phyloP scores from a whole-genome alignment of 2,329 filamentous ascomycete genomes.

The Mycosphaerella sp. region DNA sequence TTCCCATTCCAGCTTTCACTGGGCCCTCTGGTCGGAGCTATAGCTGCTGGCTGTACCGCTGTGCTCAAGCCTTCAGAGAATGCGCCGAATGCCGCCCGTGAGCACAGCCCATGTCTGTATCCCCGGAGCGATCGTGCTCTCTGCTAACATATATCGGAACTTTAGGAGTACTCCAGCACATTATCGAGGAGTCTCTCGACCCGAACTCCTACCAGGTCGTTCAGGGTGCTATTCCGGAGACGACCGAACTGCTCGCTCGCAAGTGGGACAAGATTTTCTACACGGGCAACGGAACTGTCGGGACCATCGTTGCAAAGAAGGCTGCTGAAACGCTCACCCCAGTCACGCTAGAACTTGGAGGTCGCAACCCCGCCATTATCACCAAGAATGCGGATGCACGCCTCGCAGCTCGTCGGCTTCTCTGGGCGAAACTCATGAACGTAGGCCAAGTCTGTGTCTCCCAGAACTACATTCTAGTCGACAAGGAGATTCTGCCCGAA shows the following conservation, averaged over 20 bases:
- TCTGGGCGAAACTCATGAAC: constrained; percentile 85
- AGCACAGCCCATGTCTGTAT: background rate
- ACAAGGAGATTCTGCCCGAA: constrained; percentile 56
- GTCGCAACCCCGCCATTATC: constrained; percentile 84
- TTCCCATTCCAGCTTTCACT: constrained; percentile 80
- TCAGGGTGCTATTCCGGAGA: constrained; percentile 76
- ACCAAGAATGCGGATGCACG: constrained; percentile 74
- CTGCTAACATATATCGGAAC: background rate
- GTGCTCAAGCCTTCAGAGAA: constrained; percentile 88
- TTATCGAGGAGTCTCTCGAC: constrained; percentile 72
- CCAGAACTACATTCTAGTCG: constrained; percentile 86
- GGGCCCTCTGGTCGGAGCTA: constrained; percentile 77
- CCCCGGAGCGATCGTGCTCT: background rate
- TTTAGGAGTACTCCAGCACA: constrained; percentile 66
- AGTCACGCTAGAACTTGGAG: constrained; percentile 82
- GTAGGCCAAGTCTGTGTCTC: constrained; percentile 88
- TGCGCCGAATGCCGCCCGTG: constrained; percentile 60
- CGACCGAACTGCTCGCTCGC: constrained; percentile 71
- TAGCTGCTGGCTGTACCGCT: constrained; percentile 84
- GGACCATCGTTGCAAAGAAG: constrained; percentile 51
- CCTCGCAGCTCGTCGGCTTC: constrained; percentile 72
- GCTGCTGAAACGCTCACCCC: constrained; percentile 61
- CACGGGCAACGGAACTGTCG: constrained; percentile 73
- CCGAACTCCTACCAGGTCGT: constrained; percentile 67
- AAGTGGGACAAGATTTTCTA: constrained; percentile 99